Base-by-base conservation (phyloP, 2,329 filamentous ascomycete species). In the Fusarium austroafricanum region DNA sequence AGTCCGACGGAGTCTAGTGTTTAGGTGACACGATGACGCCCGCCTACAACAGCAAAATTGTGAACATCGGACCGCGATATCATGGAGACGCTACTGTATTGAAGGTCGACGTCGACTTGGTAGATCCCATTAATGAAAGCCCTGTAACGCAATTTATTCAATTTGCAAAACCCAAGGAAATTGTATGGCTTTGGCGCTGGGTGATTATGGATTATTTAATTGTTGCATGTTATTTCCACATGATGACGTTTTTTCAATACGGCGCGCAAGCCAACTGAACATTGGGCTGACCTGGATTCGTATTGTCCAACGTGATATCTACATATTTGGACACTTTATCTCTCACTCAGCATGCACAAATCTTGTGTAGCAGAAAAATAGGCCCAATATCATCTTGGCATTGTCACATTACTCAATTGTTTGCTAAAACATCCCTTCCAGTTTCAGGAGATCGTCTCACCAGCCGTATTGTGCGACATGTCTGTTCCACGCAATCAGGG, bases 361-460 rank as follows among this genome's bases (percentile, higher is more conserved):
- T 56, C 57, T 37, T 61, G 55, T 61, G 42, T 42, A 10, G 18
- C 12, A 33, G 15, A 47, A 18, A 26, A 49, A 38, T 44, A 49
- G 60, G 43, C 43, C 37, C 31, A 56, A 44, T 57, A 37, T n/a
- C 58, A 49, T 63, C 15, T n/a, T 14, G 21, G 20, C 12, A 3
- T 28, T 21, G 43, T 47, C 28, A 21, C 55, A 29, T 29, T 38
- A 52, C 35, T 45, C 47, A 43, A 29, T 21, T 54, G 33, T 28
- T 6, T 21, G 33, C 33, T 10, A 35, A 35, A 35, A 26, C 26
- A 17, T 6, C 8, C 31, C 31, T 5, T 33, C 31, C 15, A 42
- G 58, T 58, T 64, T 64, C 61, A 64, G 39, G 58, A 47, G 54
- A 49, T 58, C 18, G 61, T 64, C 51, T 46, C 59, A 64, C 56